Conservation (phyloP, 129 eudicot genomes). For the Pseudognaphalium luteoalbum region DNA sequence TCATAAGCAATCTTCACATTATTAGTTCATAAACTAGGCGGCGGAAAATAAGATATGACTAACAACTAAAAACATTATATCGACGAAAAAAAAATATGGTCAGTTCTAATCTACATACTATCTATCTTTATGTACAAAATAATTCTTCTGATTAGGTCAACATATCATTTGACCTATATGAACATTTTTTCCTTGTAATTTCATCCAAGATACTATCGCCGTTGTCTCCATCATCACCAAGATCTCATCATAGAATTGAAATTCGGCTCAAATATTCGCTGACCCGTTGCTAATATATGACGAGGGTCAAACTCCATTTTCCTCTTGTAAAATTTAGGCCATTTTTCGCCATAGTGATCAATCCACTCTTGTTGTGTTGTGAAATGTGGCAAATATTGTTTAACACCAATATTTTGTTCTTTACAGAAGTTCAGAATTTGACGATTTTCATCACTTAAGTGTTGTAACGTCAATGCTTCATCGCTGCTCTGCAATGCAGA, state of each 20-base stretch:
- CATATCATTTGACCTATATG: conserved; percentile 18
- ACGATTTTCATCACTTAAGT: conserved; percentile 57
- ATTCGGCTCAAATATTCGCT: conserved; percentile 57
- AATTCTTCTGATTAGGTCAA: conserved; percentile 9
- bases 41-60: neutral
- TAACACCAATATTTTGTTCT: conserved; percentile 48
- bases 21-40: neutral
- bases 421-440: conserved; percentile 56
- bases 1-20: too few relatives aligned
- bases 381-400: conserved; percentile 77
- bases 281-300: conserved; percentile 76
- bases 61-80: neutral
- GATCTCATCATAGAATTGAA: conserved; percentile 34
- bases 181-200: conserved; percentile 12
- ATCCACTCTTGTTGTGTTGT: conserved; percentile 73
- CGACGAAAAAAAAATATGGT: conserved; percentile 17
- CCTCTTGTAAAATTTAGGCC: conserved; percentile 49
- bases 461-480: conserved; percentile 51
- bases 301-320: conserved; percentile 76
- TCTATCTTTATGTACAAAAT: conserved; percentile 25
- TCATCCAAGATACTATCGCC: neutral
- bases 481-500: conserved; percentile 68
- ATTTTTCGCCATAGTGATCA: conserved; percentile 70
- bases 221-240: conserved; percentile 21
- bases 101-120: conserved; percentile 25